Evolutionary conservation across 352 stramenopile species (phyloP), one percentile per base, ranked within the genome.

Genomic region (Detonula confervacea): DNA sequence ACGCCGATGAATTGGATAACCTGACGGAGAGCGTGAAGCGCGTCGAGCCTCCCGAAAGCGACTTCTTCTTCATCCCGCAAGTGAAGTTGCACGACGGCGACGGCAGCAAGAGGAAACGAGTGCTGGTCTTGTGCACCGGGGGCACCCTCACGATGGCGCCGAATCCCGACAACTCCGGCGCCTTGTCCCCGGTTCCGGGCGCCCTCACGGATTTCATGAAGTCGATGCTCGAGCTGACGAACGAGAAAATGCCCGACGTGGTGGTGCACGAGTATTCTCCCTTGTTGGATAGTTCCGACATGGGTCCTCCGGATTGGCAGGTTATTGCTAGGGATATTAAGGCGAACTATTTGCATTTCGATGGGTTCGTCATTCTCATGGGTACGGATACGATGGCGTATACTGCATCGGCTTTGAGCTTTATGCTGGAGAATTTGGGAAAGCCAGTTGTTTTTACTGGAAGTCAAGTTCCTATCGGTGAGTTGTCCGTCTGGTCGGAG

Each of bases 341-440:
- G 76, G 87, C 89, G 46, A 91, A 96, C 37, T 98, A 98, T 92
- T 95, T 95, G 86, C 87, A 97, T 80, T 99, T 98, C 54, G 68
- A 85, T 76, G 90, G 87, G 49, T 99, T 99, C 74, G 96, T 99
- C 47, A 93, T 99, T 61, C 88, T 98, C 12, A 96, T 98, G 86
- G 97, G 97, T 56, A 76, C 60, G 18, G 97, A 99, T 87, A 99
- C 97, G 0, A 98, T 99, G 96, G 96, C 96, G 4, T 99, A 98
- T 89, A 97, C 96, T 37, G 95, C 97, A 5, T 97, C 94, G 39
- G 97, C 96, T 35, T 83, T 99, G 20, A 95, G 87, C 47, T 99
- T 98, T 90, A 98, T 99, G 95, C 91, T 99, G 30, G 96, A 98
- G 78, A 97, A 98, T 91, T 86, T 98, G 24, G 94, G 92, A 24